Base-by-base conservation (phyloP, 176 grass and related monocot genomes). In the Areca catechu region DNA sequence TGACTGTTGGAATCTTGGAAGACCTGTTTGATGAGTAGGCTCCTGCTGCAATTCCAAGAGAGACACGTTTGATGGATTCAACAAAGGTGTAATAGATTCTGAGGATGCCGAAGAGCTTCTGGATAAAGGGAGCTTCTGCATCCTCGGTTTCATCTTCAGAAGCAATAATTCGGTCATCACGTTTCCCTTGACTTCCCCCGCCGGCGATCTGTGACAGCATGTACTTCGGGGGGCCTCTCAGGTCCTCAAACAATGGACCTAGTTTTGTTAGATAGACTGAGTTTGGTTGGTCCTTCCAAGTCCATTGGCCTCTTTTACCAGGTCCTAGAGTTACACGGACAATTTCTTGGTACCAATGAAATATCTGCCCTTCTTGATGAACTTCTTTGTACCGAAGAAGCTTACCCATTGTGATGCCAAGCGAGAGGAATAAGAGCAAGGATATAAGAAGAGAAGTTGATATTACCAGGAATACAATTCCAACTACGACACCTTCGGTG, bases 341-440 rank as follows among this genome's bases (percentile, higher is more conserved):
- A 17, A 97, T 22, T 62, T 91, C 86, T 72, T 91, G 92, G 64
- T 74, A 90, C 83, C 91, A 90, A 24, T 65, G 86, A 64, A 61
- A 56, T 58, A 82, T 82, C 59, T 67, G 62, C 17, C 62, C 85
- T 64, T 89, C 85, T 60, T 22, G 86, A 69, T 80, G 75, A 51
- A 88, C 75, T 72, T 96, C 86, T 79, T 73, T 82, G 86, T 88
- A 97, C 79, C 78, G 83, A 20, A 91, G 77, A 68, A 85, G 63
- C 71, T 77, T 91, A 19, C 86, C 83, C 75, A 72, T 85, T 25
- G 78, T 70, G 76, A 97, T 78, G 67, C 93, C 93, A 57, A 97
- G 53, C 22, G 75, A 88, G 59, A 98, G 70, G 66, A 98, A 98
- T 60, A 91, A 48, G 17, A 92, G 24, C 63, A 98, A 69, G 5